phyloP scores from a whole-genome alignment of 1,284 basidiomycete species.

The Waitea zeae region DNA sequence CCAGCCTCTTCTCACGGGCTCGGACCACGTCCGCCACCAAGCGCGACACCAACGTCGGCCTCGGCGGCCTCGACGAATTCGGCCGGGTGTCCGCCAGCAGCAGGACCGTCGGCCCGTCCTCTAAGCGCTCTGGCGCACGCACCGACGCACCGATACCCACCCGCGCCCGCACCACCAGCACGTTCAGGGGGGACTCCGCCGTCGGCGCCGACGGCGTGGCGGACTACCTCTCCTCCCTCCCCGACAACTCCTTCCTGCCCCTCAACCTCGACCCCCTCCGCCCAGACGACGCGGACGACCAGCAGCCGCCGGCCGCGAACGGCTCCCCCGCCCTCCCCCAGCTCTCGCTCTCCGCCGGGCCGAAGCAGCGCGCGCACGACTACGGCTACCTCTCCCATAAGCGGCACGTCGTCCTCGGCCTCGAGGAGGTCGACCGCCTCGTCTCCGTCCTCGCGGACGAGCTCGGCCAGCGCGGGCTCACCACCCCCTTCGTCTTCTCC shows the following conservation, averaged over 20 bases:
- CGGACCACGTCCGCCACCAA: conserved; percentile 33
- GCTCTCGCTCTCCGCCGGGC: conserved; percentile 10
- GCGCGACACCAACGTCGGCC: conserved; percentile 8
- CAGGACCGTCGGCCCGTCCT: conserved; percentile 13
- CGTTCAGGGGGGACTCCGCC: background rate
- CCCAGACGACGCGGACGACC: conserved; percentile 13
- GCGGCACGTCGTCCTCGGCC: conserved; percentile 55
- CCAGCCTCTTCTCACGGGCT: conserved; percentile 36
- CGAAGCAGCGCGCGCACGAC: conserved; percentile 20
- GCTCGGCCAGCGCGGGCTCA: conserved; percentile 57
- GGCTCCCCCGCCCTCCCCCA: background rate
- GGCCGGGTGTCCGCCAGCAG: conserved; percentile 49
- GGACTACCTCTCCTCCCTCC: conserved; percentile 24
- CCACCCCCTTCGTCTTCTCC: conserved; percentile 81
- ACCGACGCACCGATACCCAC: conserved; percentile 18
- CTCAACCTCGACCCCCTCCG: conserved; percentile 34
- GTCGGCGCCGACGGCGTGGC: too few relatives aligned
- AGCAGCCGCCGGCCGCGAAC: conserved; percentile 6
- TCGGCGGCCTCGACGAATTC: conserved; percentile 19
- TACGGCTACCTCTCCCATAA: conserved; percentile 62
- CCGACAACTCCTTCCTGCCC: conserved; percentile 46
- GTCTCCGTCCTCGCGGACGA: conserved; percentile 57
- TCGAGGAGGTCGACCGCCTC: conserved; percentile 57
- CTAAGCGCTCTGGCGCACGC: conserved; percentile 38
- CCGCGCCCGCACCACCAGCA: conserved; percentile 11